Conservation (phyloP, 1,139 yeast genomes). For the Diutina siamensis region DNA sequence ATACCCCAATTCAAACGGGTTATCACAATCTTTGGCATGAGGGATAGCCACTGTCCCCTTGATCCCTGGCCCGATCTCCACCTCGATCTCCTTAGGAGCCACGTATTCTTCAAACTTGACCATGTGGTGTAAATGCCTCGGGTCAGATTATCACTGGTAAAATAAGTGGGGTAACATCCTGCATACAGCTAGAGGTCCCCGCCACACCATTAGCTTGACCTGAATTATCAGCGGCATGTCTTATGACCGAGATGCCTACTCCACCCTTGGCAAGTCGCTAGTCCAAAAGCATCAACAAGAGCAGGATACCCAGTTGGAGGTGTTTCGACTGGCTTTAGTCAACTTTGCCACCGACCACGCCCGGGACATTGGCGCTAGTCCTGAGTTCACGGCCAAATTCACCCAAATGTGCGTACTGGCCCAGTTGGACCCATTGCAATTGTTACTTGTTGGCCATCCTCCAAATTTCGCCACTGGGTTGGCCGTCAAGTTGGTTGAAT, state of each 20-base stretch:
- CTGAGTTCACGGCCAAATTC: slow-evolving; percentile 58
- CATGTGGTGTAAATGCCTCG: background rate
- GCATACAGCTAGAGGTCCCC: background rate
- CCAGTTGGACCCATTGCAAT: slow-evolving; percentile 76
- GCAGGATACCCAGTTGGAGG: slow-evolving; percentile 45
- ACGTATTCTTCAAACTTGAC: slow-evolving; percentile 1
- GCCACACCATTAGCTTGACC: background rate
- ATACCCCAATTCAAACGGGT: slow-evolving; percentile 13
- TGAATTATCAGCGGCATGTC: background rate
- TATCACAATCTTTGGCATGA: background rate
- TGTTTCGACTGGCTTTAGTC: slow-evolving; percentile 48
- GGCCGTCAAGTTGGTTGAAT: slow-evolving; percentile 61
- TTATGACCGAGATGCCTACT: slow-evolving; percentile 13
- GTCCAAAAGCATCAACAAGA: slow-evolving; percentile 35
- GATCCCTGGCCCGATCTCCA: slow-evolving; percentile 2
- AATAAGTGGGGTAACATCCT: background rate
- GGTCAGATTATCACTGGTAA: background rate
- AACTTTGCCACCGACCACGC: slow-evolving; percentile 55
- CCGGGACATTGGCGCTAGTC: slow-evolving; percentile 49
- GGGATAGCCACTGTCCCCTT: slow-evolving; percentile 1
- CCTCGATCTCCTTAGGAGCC: slow-evolving; percentile 1
- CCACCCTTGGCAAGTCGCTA: slow-evolving; percentile 14
- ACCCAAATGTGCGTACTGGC: slow-evolving; percentile 65
- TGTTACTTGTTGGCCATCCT: slow-evolving; percentile 18
- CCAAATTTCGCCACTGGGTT: slow-evolving; percentile 53